Base-by-base conservation (phyloP, 139 green algal species). In the Chlorella sp. region DNA sequence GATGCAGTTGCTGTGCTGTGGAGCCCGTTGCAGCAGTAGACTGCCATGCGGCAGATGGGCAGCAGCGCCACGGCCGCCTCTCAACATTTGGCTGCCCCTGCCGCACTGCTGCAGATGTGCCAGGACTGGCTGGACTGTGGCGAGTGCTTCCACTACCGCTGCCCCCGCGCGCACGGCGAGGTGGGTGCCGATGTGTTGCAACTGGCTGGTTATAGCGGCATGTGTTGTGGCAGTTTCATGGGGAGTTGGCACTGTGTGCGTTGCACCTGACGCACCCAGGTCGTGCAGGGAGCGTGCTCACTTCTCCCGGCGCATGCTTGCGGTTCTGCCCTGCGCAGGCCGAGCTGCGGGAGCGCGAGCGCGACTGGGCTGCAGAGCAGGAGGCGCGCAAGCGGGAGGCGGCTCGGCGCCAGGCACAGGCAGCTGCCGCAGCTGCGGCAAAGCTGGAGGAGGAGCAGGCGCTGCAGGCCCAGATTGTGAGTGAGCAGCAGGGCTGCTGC, bases 311-410 rank as follows among this genome's bases (percentile, higher is more conserved):
- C n/a, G n/a, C n/a, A n/a, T n/a, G n/a, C n/a, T n/a, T n/a, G n/a
- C n/a, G n/a, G n/a, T n/a, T n/a, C n/a, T n/a, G n/a, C n/a, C n/a
- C n/a, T 55, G 21, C 30, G 74, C 74, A 80, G 74, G 47, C 65
- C 30, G 74, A 80, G 74, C 74, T 44, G 74, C 30, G 47, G 5
- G 26, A 67, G 74, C 74, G 74, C 16, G 39, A 80, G 74, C 11
- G 9, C 5, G 74, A 32, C 18, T 80, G 74, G 74, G n/a, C 30
- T 30, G 51, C 30, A 0, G 30, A 55, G 30, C 74, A 80, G 74
- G 51, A 80, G 51, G 47, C 51, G 1, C 28, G 32, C 5, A 78
- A 62, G 44, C 3, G 36, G 17, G 69, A 57, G 30, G 69, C 69
- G 23, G 36, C 30, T 36, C 69, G 38, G 38, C 38, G 38, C 38